Base-by-base conservation (phyloP, 2,329 filamentous ascomycete genomes). In the Exophiala oligosperma region DNA sequence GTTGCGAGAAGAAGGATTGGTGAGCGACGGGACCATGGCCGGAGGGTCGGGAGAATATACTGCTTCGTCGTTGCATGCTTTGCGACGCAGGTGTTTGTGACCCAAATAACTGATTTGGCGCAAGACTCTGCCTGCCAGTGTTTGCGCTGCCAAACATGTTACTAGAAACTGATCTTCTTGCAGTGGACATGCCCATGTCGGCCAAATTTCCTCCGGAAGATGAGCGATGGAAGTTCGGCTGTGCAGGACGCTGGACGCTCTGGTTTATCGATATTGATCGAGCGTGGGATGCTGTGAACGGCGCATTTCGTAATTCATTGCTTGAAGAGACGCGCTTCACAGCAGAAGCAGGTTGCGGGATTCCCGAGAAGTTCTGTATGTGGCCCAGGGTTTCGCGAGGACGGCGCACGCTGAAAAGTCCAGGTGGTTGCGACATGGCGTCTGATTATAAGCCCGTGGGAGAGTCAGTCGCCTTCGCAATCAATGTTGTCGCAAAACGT, bases 1-100 rank as follows among this genome's bases (percentile, higher is more conserved):
- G 90, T 62, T 92, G 90, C 67, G 92, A 89, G 74, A 99, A 99
- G 79, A 99, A 97, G 62, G 91, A 96, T 73, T 97, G 92, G 67
- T 94, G 90, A 51, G 80, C 84, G 66, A 85, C 81, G n/a, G 85
- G 82, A 1, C 85, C 89, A 46, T 77, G 80, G 12, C 80, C 83
- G 1, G 90, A 92, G 11, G 85, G 84, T n/a, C 89, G 84, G 3
- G 85, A 84, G 76, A 91, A 86, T 65, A 97, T 87, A 71, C 93
- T 97, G 77, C 93, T 97, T 64, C 94, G 74, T 54, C 85, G 75
- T 64, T 85, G 81, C 35, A 84, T 73, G 65, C 75, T 83, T 56
- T 83, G 76, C 4, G 75, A 71, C 73, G 68, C 90, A 69, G 79
- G 71, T 44, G 72, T 71, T 78, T 66, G 76, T 81, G 70, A 76